Conservation (phyloP, 768 basidiomycete genomes). For the Steccherinum ochraceum region DNA sequence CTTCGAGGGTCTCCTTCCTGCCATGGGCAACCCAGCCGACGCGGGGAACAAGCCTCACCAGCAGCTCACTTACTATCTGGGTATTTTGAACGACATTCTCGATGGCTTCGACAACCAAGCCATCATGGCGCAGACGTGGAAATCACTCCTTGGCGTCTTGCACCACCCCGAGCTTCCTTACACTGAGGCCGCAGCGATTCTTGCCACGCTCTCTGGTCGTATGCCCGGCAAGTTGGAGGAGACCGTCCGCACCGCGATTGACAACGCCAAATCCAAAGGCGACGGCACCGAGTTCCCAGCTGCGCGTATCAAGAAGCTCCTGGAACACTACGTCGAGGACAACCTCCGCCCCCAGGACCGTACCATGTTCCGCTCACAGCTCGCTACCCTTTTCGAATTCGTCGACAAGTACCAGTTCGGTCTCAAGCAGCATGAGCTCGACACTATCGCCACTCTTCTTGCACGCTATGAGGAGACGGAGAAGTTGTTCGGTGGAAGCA, state of each 20-base stretch:
- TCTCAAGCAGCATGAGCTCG: slow-evolving; percentile 80
- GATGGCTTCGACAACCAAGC: slow-evolving; percentile 97
- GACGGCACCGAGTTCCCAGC: slow-evolving; percentile 87
- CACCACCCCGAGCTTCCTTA: slow-evolving; percentile 85
- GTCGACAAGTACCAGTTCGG: slow-evolving; percentile 78
- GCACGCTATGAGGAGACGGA: slow-evolving; percentile 81
- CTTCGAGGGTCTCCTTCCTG: slow-evolving; percentile 88
- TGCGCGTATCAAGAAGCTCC: slow-evolving; percentile 72
- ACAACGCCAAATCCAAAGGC: slow-evolving; percentile 65
- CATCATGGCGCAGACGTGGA: slow-evolving; percentile 79
- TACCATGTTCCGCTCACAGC: slow-evolving; percentile 67
- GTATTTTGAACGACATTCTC: slow-evolving; percentile 83
- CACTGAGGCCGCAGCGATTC: slow-evolving; percentile 74
- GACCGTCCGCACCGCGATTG: slow-evolving; percentile 70
- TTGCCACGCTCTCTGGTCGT: slow-evolving; percentile 87
- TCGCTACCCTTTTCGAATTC: slow-evolving; percentile 64
- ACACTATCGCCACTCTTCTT: slow-evolving; percentile 70
- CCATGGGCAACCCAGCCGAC: slow-evolving; percentile 81
- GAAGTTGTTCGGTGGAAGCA: slow-evolving; percentile 88
- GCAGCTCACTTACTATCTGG: slow-evolving; percentile 64
- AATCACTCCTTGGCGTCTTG: slow-evolving; percentile 78
- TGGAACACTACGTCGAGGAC: slow-evolving; percentile 82
- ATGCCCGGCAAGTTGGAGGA: slow-evolving; percentile 92
- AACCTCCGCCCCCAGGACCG: slow-evolving; percentile 76
- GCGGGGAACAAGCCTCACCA: slow-evolving; percentile 90